Evolutionary conservation across 371 early-diverging fungal genomes (phyloP), one percentile per base, ranked within the genome.

Genomic region (Rhizopus delemar): DNA sequence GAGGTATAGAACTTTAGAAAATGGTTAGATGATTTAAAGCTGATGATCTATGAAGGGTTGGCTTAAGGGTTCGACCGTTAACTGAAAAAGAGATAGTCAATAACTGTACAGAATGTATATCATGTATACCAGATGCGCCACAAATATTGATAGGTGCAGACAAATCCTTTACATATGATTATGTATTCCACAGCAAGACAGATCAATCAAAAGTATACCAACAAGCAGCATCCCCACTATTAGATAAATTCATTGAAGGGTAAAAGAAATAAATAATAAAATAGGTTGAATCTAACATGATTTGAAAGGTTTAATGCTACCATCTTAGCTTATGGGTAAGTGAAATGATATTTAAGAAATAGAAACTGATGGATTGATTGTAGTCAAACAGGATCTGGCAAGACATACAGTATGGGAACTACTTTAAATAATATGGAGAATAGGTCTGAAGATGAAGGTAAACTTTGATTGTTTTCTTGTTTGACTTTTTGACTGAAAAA

Each of bases 381-480:
- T 54, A 75, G 90, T 29, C 93, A 97, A 80, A 93, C 93, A 13
- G 92, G 93, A 11, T 91, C 92, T 13, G 98, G 98, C 48, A 99
- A 99, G 82, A 99, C 99, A 5, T 95, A 91, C 67, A 99, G 98
- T 29, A 99, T 99, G 98, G 94, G 95, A 52, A 93, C 94, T 9
- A 86, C 58, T 49, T 52, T 72, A 46, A 63, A 48, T 34, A 84
- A 22, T 22, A 22, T 22, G 22, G 22, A 22, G 0, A 22, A 22
- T 22, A 22, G 22, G 22, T 22, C 81, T 48, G 70, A 71, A 53
- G 61, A 73, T 55, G 66, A 75, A 70, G 71, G 72, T 67, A 49
- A 32, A 38, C 34, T 32, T 38, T 16, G 7, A 22, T 32, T 29
- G 11, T 8, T 36, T 36, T 6, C 11, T 11, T 36, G 22, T 36